Evolutionary conservation across 2,329 filamentous ascomycete species (phyloP), one percentile per base, ranked within the genome.

Genomic region (Paraphaeosphaeria minitans): DNA sequence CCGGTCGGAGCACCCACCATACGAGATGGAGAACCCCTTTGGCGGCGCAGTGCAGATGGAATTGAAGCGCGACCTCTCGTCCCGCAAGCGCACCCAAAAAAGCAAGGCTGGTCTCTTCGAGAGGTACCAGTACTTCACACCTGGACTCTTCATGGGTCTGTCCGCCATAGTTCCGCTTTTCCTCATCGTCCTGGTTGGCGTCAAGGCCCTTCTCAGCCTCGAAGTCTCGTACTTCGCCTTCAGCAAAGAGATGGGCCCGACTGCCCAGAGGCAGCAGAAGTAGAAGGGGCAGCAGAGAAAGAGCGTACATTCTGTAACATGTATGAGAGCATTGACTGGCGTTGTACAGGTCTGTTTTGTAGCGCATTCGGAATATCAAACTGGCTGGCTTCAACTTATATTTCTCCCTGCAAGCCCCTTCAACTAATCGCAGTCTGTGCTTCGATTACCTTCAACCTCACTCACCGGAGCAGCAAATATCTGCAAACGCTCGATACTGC

Each of bases 151-250:
- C 78, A 96, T 96, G 90, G 90, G 87, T 29, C 80, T 97, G 21
- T 74, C 93, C 39, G 88, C 88, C 22, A 80, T 85, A 3, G 76
- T 95, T 19, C 76, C 97, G 41, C 83, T 97, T 50, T 78, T 96
- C 60, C 80, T 86, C 29, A 93, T 98, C 66, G 81, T 97, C 6
- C 89, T 89, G 65, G 88, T 93, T 57, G 95, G 90, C 14, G 80
- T 98, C 56, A 86, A 79, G 59, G 93, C 91, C 14, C 82, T 98
- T 13, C 82, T 85, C 7, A 94, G 92, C 66, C 83, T 99, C 19
- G 84, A 97, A 76, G 92, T 98, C 31, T 91, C 92, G 0, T 98
- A 98, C 76, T 92, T 91, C 63, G 93, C 95, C 1, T 99, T 98
- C 75, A 94, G 96, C 75, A 97, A 97, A 83, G 94, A 97, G 68